Base-by-base conservation (phyloP, 306 rosid genomes). In the Vigna mungo region DNA sequence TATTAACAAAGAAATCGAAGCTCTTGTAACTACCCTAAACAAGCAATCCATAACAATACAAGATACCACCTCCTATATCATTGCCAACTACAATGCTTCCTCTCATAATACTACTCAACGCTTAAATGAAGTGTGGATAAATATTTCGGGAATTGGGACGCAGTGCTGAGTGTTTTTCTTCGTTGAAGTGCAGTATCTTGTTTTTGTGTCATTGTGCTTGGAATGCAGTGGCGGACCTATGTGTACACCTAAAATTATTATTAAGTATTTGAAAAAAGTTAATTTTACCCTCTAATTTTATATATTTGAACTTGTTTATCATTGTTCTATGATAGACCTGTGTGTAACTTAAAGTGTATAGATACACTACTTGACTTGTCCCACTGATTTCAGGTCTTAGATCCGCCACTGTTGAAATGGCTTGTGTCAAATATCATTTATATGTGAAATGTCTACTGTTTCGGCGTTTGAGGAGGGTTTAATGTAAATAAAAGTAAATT, bases 111-210 rank as follows among this genome's bases (percentile, higher is more conserved):
- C 78, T 13, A 82, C 84, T 20, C 87, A 73, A 2, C 83, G 92
- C n/a, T 75, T 90, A 37, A 93, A 93, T 75, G 92, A 94, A 84
- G 96, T 89, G 48, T 88, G 97, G 98, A 71, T 90, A 0, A 73
- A 76, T 17, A 78, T 90, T 17, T 85, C 88, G 0, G 90, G 84
- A 61, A 68, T 73, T 4, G 52, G 84, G 80, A 60, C 58, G 70
- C 13, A 75, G 44, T 51, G 76, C 71, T 7, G 83, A 83, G 48
- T 49, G 48, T 49, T 82, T 82, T 83, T 78, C 72, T 18, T 60
- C 66, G 63, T 73, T 60, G 54, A 36, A 65, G 55, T 46, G 56
- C 34, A 75, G 39, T 14, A 34, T n/a, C 2, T 52, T 17, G 1
- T 52, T n/a, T 51, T 51, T 7, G 5, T 49, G 54, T 49, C 18